Evolutionary conservation across 169 alveolate species (phyloP), one percentile per base, ranked within the genome.

Genomic region (Plasmodium sp.): DNA sequence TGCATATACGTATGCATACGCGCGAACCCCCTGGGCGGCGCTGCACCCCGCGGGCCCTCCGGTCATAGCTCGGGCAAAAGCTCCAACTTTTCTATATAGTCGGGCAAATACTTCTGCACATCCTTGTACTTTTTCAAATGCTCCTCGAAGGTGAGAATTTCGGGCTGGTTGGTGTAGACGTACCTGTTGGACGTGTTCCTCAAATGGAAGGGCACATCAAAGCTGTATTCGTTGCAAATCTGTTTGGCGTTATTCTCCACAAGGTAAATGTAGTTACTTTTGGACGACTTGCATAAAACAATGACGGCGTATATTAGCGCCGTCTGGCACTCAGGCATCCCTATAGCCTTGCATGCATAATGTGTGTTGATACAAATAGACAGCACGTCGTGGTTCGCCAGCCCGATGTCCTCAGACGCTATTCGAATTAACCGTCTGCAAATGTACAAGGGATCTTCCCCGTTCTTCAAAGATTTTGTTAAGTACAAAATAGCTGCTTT

Each of bases 301-400:
- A 88, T 80, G 71, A 88, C 94, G 18, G 94, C 94, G 48, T 88
- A 88, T 56, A 88, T 88, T 80, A 88, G 73, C 27, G 94, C 62
- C 34, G 94, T 88, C 36, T 88, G 94, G 18, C 94, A 88, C 56
- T 88, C 94, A 62, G 94, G 94, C 94, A 88, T 88, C 41, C 94
- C 94, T 79, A 88, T 88, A 56, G 94, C 94, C 75, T 88, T 77
- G 45, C 94, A 88, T 56, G 94, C 94, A 88, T 88, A 88, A 31
- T 88, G 94, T 56, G 94, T 88, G 72, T 88, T 88, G 71, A 88
- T 48, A 51, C 94, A 88, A 22, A 79, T 67, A 16, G 94, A 88
- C 73, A 88, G 48, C 3, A 88, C 94, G 36, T 77, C 83, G 58
- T 88, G 94, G 18, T 88, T 88, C 31, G 94, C 94, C 34, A 88